Evolutionary conservation across 371 early-diverging fungal genomes (phyloP).

Genomic region (Catenaria anguillulae): DNA sequence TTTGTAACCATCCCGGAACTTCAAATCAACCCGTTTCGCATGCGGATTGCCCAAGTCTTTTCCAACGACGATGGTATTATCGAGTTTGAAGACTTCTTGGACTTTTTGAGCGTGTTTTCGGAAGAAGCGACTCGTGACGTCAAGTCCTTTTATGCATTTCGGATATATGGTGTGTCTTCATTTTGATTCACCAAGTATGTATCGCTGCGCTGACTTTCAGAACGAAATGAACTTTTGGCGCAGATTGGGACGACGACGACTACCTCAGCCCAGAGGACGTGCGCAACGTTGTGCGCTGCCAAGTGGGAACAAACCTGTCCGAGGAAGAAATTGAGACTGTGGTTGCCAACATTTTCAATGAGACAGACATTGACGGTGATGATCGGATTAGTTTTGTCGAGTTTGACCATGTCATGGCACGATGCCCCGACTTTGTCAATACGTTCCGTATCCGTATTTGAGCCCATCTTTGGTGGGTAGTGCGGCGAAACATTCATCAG

Average conservation of each 20-base stretch:
- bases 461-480: too few species aligned
- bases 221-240: not conserved
- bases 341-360: constrained; percentile 6
- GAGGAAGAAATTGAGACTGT: constrained; percentile 9
- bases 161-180: constrained; percentile 4
- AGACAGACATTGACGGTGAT: constrained; percentile 13
- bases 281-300: not conserved
- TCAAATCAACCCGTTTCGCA: constrained; percentile 7
- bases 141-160: constrained; percentile 12
- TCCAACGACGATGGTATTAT: constrained; percentile 6
- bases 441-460: too few species aligned
- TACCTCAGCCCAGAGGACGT: constrained; percentile 7
- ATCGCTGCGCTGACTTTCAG: too few species aligned
- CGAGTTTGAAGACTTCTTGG: constrained; percentile 11
- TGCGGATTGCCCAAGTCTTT: constrained; percentile 10
- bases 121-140: constrained; percentile 11
- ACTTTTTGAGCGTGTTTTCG: constrained; percentile 10
- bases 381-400: constrained; percentile 8
- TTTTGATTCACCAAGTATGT: too few species aligned
- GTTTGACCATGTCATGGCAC: constrained; percentile 12
- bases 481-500: too few species aligned
- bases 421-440: constrained; percentile 11
- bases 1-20: constrained; percentile 8
- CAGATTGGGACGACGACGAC: constrained; percentile 11
- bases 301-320: constrained; percentile 4